phyloP scores from a whole-genome alignment of 352 stramenopile genomes.

The Pythium dissimile region DNA sequence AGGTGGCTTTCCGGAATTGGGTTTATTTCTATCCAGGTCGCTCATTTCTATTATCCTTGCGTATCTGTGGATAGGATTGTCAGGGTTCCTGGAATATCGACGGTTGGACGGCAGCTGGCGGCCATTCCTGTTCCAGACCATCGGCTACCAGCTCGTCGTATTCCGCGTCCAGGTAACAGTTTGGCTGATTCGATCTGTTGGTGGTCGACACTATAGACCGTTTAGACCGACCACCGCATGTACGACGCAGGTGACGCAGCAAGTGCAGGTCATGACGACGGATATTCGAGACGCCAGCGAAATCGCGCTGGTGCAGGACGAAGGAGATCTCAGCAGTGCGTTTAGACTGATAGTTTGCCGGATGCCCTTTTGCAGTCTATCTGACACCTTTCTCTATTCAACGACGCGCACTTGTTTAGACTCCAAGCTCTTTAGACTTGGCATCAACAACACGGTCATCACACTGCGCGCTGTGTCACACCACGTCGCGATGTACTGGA shows the following conservation, averaged over 20 bases:
- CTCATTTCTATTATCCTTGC: neutral
- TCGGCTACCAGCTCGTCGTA: constrained; percentile 60
- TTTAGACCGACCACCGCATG: no score
- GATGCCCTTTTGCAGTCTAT: neutral
- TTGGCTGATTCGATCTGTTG: constrained; percentile 2
- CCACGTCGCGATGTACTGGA: constrained; percentile 62
- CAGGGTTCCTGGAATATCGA: constrained; percentile 69
- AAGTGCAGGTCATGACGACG: constrained; percentile 69
- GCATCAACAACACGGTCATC: constrained; percentile 64
- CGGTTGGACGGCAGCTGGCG: constrained; percentile 71
- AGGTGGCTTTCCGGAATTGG: neutral
- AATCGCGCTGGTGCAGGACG: constrained; percentile 43
- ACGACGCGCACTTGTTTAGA: constrained; percentile 8
- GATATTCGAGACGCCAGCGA: constrained; percentile 61
- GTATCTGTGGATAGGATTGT: constrained; percentile 20
- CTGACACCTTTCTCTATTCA: neutral
- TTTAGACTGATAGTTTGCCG: neutral
- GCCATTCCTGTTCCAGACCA: constrained; percentile 75
- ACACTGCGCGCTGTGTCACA: constrained; percentile 66
- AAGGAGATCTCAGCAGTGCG: constrained; percentile 19
- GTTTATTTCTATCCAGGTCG: no score
- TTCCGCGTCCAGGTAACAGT: constrained; percentile 59
- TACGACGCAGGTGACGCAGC: constrained; percentile 56
- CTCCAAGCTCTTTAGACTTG: constrained; percentile 46
- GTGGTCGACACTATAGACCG: no score